phyloP scores from a whole-genome alignment of 805 yeast species.

The Myxozyma melibiosi region DNA sequence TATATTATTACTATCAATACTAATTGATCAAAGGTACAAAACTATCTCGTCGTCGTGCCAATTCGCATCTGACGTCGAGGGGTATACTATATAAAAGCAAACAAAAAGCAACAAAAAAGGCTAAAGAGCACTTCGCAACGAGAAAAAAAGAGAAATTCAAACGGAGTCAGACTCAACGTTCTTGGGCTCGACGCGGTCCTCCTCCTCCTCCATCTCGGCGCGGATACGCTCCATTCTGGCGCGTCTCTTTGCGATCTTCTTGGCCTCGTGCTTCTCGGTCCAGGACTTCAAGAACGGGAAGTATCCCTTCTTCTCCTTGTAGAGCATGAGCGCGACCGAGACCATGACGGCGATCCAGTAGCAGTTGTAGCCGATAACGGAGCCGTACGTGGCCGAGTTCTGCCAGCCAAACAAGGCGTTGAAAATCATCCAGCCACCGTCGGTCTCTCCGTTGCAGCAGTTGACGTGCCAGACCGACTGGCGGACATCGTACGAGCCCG shows the following conservation, averaged over 20 bases:
- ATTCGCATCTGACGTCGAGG: too few species aligned
- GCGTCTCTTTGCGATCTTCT: slow-evolving; percentile 10
- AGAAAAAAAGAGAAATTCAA: not conserved
- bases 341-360: slow-evolving; percentile 78
- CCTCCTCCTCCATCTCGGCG: not conserved
- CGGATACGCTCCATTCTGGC: slow-evolving; percentile 3
- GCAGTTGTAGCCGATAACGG: slow-evolving; percentile 81
- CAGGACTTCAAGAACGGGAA: slow-evolving; percentile 23
- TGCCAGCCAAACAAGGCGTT: slow-evolving; percentile 96
- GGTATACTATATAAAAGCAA: not conserved
- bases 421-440: slow-evolving; percentile 96
- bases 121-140: not conserved
- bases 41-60: too few species aligned
- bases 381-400: slow-evolving; percentile 91
- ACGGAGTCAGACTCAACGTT: slow-evolving; percentile 12
- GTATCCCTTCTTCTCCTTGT: slow-evolving; percentile 74
- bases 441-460: slow-evolving; percentile 92
- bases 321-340: slow-evolving; percentile 63
- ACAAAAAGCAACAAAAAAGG: not conserved
- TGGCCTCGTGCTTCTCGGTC: slow-evolving; percentile 17
- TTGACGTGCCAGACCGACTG: slow-evolving; percentile 92
- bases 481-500: slow-evolving; percentile 86
- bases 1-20: too few species aligned
- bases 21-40: too few species aligned
- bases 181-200: slow-evolving; percentile 1